These are phyloP conservation scores for Krasilnikovozyma curviuscula DNA, from an alignment of 768 basidiomycete genomes.

Conservation along the genomic window DNA sequence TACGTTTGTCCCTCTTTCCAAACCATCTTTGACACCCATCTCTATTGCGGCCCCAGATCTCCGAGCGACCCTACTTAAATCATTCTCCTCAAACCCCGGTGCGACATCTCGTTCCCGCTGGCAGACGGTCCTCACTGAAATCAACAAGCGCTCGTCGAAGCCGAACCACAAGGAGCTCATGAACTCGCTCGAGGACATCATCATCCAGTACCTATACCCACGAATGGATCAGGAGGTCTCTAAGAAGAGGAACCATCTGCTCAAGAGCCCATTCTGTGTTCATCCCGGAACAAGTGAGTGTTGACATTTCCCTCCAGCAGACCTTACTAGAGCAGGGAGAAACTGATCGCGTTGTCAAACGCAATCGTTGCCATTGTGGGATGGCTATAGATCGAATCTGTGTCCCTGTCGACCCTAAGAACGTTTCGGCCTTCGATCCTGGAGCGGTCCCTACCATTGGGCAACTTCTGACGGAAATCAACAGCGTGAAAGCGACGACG, in stretches of 20 bases:
- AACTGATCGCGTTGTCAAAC: neutral
- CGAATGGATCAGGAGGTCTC: conserved; percentile 93
- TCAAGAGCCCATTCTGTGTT: conserved; percentile 92
- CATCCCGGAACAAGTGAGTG: conserved; percentile 63
- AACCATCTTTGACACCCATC: neutral
- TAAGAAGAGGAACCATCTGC: conserved; percentile 88
- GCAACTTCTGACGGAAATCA: conserved; percentile 63
- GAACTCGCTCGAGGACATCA: conserved; percentile 57
- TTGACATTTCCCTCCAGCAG: neutral
- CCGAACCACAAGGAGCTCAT: neutral
- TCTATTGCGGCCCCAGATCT: no score
- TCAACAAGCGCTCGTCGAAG: neutral
- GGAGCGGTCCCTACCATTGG: conserved; percentile 65
- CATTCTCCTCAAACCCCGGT: no score
- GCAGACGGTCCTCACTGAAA: neutral
- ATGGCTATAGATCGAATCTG: conserved; percentile 52
- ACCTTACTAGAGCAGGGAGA: neutral
- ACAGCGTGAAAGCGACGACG: conserved; percentile 24
- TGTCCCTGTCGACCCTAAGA: conserved; percentile 64
- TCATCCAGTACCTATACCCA: conserved; percentile 87
- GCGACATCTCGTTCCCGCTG: conserved; percentile 1
- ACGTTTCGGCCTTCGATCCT: conserved; percentile 66
- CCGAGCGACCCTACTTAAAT: no score
- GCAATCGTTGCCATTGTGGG: neutral
- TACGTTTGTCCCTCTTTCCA: neutral